Percentiles rank a stretch among this genome's conserved stretches.
phyloP scores from a whole-genome alignment of 75 land plant genomes.

The Cunninghamia lanceolata region DNA sequence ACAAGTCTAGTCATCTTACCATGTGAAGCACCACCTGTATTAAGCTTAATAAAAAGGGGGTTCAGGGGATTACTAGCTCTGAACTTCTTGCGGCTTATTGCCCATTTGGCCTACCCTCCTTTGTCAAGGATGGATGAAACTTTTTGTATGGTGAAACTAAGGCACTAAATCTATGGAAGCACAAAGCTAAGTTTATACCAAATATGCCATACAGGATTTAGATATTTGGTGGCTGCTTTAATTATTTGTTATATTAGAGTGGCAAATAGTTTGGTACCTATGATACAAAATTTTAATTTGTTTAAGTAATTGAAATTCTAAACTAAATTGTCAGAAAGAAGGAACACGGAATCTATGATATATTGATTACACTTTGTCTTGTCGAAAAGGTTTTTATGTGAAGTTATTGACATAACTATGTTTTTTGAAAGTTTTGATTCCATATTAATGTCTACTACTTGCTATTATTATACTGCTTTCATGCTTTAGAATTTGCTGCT shows the following conservation, averaged over 20 bases:
- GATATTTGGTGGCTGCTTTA: neutral
- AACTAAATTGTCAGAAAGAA: neutral
- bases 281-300: neutral
- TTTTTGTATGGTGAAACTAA: neutral
- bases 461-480: neutral
- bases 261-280: neutral
- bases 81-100: neutral
- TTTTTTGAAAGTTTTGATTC: neutral
- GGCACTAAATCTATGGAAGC: neutral
- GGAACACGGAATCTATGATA: neutral
- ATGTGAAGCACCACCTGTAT: neutral
- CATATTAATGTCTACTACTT: neutral
- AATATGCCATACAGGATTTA: too few species aligned
- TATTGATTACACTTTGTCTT: neutral
- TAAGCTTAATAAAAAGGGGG: neutral
- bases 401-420: neutral
- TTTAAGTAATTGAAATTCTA: too few species aligned
- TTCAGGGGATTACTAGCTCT: neutral
- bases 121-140: neutral
- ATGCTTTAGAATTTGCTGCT: neutral
- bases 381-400: neutral
- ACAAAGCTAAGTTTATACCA: neutral
- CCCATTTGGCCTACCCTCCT: too few species aligned
- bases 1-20: neutral
- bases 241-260: too few species aligned